Evolutionary conservation across 1,284 basidiomycete genomes (phyloP).

Genomic region (Papiliotrema fonsecae): DNA sequence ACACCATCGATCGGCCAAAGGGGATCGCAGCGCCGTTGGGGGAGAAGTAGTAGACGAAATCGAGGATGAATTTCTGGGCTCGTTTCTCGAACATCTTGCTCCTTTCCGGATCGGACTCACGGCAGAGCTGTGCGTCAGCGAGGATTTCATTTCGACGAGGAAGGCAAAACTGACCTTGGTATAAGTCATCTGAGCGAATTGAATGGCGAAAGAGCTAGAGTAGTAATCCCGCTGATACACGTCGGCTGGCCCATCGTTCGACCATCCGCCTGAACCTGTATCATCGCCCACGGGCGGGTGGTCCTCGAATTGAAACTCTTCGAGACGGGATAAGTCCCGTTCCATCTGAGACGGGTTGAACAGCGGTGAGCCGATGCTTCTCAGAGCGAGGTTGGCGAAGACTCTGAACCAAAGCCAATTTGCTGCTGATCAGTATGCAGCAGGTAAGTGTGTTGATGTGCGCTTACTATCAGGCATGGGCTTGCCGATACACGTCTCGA

Average conservation of each 20-base stretch:
- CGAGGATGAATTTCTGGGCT: slow-evolving; percentile 60
- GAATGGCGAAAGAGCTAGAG: slow-evolving; percentile 72
- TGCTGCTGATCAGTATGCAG: slow-evolving; percentile 43
- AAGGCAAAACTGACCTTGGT: slow-evolving; percentile 50
- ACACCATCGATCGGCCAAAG: slow-evolving; percentile 69
- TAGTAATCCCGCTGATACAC: slow-evolving; percentile 75
- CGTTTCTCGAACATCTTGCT: slow-evolving; percentile 62
- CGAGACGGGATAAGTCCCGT: slow-evolving; percentile 67
- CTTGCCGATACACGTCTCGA: slow-evolving; percentile 71
- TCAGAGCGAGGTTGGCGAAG: slow-evolving; percentile 69
- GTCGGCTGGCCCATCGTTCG: slow-evolving; percentile 68
- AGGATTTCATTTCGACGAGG: not conserved
- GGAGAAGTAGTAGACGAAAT: slow-evolving; percentile 69
- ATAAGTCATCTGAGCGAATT: slow-evolving; percentile 67
- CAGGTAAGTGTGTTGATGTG: slow-evolving; percentile 53
- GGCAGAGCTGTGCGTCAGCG: slow-evolving; percentile 49
- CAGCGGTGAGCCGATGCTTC: slow-evolving; percentile 57
- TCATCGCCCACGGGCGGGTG: slow-evolving; percentile 46
- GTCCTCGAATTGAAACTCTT: slow-evolving; percentile 65
- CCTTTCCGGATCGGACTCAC: slow-evolving; percentile 59
- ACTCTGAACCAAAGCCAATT: slow-evolving; percentile 80
- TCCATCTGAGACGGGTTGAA: slow-evolving; percentile 62
- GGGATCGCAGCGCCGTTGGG: slow-evolving; percentile 63
- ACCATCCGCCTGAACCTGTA: slow-evolving; percentile 56
- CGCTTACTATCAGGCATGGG: slow-evolving; percentile 49